Base-by-base conservation (phyloP, 2,329 filamentous ascomycete species). In the Fusarium robinianum region DNA sequence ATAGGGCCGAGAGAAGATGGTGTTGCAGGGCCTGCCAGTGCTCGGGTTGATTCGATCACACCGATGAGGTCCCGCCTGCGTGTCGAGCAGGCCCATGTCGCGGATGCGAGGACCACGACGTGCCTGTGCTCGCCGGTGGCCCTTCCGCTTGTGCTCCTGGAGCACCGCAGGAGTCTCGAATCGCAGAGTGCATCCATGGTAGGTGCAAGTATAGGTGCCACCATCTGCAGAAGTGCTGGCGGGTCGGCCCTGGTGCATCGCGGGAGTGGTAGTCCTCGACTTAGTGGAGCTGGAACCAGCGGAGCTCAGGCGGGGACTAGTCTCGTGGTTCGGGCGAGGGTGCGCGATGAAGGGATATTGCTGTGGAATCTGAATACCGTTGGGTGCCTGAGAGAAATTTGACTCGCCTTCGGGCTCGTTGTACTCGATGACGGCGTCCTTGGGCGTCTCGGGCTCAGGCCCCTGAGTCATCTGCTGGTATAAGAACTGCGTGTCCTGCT, bases 131-230 rank as follows among this genome's bases (percentile, higher is more conserved):
- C 89, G 86, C 34, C 92, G 83, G 66, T 99, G 94, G 5, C 85
- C 88, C 65, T 99, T 94, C 16, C 91, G 84, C 75, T 96, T 96
- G 74, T 99, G 94, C 71, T 94, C 94, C 67, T 97, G 91, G 4
- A 99, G 77, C 57, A 91, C 83, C 7, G 83, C 78, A 5, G 90
- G 90, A 2, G 90, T 90, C 57, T 95, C 89, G 63, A 99, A 99
- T 39, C 94, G 87, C 56, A 87, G 76, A 1, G 84, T 85, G 65
- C 94, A 97, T 8, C 90, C 90, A 62, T 95, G 90, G 61, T 96
- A 96, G 1, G 91, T 96, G 69, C 94, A 99, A 1, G 91, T 95
- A 70, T 96, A 99, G 0, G 91, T 96, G 9, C 92, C 92, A 14
- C 84, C 80, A 55, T 95, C 88, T 0, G 90, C 87, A 11, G 76